Evolutionary conservation across 2,329 filamentous ascomycete species (phyloP).

Genomic region (Thelonectria olida): DNA sequence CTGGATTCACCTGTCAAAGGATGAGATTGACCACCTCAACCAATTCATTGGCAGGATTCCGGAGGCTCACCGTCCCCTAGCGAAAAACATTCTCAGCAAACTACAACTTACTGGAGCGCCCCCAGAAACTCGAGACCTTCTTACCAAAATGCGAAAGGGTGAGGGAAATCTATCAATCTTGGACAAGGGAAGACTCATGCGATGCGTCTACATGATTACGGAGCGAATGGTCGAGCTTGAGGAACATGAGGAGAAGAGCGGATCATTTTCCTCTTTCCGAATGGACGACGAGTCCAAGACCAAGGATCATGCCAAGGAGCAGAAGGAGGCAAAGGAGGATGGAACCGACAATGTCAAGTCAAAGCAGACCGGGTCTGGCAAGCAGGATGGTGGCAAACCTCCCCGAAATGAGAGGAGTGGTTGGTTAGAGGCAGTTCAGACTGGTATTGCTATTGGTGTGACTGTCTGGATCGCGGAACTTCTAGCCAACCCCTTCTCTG

Average conservation of each 20-base stretch:
- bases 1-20: slow-evolving; percentile 57
- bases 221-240: slow-evolving; percentile 47
- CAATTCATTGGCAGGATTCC: slow-evolving; percentile 71
- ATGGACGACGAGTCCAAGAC: slow-evolving; percentile 31
- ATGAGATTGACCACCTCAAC: slow-evolving; percentile 63
- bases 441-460: slow-evolving; percentile 57
- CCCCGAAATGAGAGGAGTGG: slow-evolving; percentile 46
- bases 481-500: slow-evolving; percentile 53
- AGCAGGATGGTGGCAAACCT: slow-evolving; percentile 47
- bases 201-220: slow-evolving; percentile 48
- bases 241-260: slow-evolving; percentile 32
- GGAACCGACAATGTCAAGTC: slow-evolving; percentile 33
- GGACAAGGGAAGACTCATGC: slow-evolving; percentile 50
- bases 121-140: slow-evolving; percentile 68
- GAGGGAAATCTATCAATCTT: slow-evolving; percentile 62
- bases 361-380: slow-evolving; percentile 34
- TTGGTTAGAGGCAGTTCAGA: slow-evolving; percentile 48
- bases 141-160: slow-evolving; percentile 61
- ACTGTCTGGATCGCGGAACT: slow-evolving; percentile 60
- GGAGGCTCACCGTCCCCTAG: slow-evolving; percentile 64
- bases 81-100: slow-evolving; percentile 68
- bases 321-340: slow-evolving; percentile 28
- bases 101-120: slow-evolving; percentile 77
- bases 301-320: slow-evolving; percentile 26
- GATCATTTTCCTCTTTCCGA: slow-evolving; percentile 24